These are phyloP conservation scores for Bullera alba DNA, from an alignment of 768 basidiomycete species.

Conservation along the genomic window DNA sequence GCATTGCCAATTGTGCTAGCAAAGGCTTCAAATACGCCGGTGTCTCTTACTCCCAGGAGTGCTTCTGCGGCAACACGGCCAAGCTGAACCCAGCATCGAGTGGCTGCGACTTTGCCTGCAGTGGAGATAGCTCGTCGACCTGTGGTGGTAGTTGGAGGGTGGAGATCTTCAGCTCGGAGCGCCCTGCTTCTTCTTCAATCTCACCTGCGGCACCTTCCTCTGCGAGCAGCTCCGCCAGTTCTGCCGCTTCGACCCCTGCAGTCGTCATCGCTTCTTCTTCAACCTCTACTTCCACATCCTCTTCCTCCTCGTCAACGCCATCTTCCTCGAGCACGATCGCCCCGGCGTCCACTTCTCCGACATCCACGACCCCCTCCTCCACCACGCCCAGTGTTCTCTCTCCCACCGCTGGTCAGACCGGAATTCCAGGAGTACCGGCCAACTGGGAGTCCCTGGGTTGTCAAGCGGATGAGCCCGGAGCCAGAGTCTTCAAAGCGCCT, in stretches of 20 bases:
- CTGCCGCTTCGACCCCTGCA: not conserved
- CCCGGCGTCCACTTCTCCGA: not conserved
- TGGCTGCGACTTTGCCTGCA: not conserved
- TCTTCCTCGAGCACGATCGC: not conserved
- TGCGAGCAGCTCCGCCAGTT: too few species aligned
- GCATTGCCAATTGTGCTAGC: not conserved
- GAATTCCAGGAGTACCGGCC: too few species aligned
- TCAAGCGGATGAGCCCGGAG: too few species aligned
- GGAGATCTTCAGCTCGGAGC: not conserved
- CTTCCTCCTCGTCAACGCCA: not conserved
- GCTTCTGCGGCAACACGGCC: not conserved
- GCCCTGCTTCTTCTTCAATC: not conserved
- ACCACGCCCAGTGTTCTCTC: too few species aligned
- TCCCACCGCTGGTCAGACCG: too few species aligned
- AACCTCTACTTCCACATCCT: not conserved
- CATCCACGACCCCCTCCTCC: not conserved
- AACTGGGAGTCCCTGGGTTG: too few species aligned
- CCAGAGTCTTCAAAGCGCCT: too few species aligned
- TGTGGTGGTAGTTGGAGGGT: slow-evolving; percentile 13
- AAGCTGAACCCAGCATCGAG: not conserved
- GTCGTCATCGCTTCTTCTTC: not conserved
- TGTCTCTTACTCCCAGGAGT: not conserved
- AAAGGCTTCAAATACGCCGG: not conserved
- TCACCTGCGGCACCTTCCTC: too few species aligned
- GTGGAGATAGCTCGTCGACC: not conserved